These are phyloP conservation scores for Rhizomucor miehei DNA, from an alignment of 371 early-diverging fungal species.

Conservation along the genomic window DNA sequence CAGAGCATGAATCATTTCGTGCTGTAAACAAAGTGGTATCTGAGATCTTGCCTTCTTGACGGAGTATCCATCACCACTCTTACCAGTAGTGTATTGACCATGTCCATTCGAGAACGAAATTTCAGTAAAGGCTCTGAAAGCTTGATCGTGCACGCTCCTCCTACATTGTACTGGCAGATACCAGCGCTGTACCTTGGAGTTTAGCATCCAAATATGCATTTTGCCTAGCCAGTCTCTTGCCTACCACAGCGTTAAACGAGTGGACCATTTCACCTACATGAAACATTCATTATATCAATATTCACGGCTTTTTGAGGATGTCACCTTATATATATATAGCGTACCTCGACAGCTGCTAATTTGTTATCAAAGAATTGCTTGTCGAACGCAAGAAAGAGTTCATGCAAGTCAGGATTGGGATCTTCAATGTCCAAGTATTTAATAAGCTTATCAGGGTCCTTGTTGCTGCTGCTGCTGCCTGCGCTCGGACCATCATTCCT, in stretches of 20 bases:
- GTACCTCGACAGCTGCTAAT: constrained; percentile 55
- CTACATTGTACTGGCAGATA: constrained; percentile 36
- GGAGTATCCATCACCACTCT: background rate
- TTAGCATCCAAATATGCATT: background rate
- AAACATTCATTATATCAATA: no score
- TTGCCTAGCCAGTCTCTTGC: background rate
- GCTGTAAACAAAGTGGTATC: constrained; percentile 18
- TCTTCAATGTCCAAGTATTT: constrained; percentile 4
- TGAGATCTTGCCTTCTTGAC: constrained; percentile 4
- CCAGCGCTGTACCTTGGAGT: no score
- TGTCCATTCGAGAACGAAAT: constrained; percentile 55
- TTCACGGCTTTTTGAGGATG: no score
- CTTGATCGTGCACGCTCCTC: constrained; percentile 49
- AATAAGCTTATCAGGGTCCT: background rate
- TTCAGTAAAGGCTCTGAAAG: constrained; percentile 67
- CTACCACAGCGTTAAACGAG: constrained; percentile 59
- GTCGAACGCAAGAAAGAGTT: constrained; percentile 55
- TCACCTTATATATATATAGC: constrained; percentile 4
- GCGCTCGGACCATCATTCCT: background rate
- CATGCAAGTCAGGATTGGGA: constrained; percentile 49
- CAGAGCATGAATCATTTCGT: constrained; percentile 62
- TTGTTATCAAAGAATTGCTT: constrained; percentile 51
- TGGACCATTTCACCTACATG: constrained; percentile 55
- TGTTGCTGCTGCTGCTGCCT: background rate
- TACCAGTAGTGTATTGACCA: constrained; percentile 51